phyloP scores from a whole-genome alignment of 1,139 yeast species.

The Barnettozyma hawaiiensis region DNA sequence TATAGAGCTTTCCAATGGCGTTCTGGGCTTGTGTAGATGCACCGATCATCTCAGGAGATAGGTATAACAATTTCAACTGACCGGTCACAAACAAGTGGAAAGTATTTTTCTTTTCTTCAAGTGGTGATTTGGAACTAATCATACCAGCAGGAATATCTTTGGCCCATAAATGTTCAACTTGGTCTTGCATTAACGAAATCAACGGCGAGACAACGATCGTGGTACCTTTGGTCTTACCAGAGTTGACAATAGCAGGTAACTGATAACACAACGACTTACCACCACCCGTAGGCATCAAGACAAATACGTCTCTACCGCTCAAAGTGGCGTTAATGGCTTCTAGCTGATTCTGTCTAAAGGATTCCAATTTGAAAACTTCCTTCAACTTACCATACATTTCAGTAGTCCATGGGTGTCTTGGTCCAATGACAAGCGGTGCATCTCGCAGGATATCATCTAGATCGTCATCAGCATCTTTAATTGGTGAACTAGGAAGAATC shows the following conservation, averaged over 20 bases:
- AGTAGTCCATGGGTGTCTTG: constrained; percentile 48
- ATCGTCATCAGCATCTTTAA: constrained; percentile 11
- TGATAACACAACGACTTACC: constrained; percentile 97
- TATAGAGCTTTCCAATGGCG: constrained; percentile 54
- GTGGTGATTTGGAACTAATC: constrained; percentile 73
- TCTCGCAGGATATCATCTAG: constrained; percentile 17
- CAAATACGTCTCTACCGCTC: constrained; percentile 82
- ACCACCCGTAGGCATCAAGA: constrained; percentile 98
- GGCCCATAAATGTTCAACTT: constrained; percentile 70
- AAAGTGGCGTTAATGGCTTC: constrained; percentile 84
- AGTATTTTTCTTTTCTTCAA: constrained; percentile 59
- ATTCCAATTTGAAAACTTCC: constrained; percentile 53
- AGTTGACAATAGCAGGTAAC: constrained; percentile 76
- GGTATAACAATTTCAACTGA: constrained; percentile 66
- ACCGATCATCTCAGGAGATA: constrained; percentile 94
- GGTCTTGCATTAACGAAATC: constrained; percentile 96
- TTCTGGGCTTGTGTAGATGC: constrained; percentile 65
- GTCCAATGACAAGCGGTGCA: constrained; percentile 12
- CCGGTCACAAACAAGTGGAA: constrained; percentile 62
- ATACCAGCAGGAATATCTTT: constrained; percentile 76
- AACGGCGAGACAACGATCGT: constrained; percentile 93
- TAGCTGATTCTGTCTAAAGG: constrained; percentile 77
- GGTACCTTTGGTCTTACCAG: constrained; percentile 74
- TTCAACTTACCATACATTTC: constrained; percentile 60
- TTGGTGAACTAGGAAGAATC: constrained; percentile 13